A percentile compares a stretch with the other conserved stretches of the same genome.
phyloP scores from a whole-genome alignment of 495 filamentous ascomycete species.

The Alectoria sarmentosa region DNA sequence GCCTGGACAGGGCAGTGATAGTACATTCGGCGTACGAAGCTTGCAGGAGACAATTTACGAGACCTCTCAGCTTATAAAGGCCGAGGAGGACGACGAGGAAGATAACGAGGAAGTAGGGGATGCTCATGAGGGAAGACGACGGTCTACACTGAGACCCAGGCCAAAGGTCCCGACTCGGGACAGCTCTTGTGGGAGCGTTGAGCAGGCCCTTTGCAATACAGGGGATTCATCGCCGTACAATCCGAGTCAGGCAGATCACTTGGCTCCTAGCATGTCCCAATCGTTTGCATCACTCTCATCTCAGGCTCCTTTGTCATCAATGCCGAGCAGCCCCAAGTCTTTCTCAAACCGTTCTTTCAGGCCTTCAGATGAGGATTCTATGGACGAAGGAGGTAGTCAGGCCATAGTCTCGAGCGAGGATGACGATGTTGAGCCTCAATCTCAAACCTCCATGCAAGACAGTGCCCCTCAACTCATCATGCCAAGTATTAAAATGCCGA shows the following conservation, averaged over 20 bases:
- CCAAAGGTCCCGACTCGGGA: slow-evolving; percentile 24
- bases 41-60: slow-evolving; percentile 49
- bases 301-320: slow-evolving; percentile 39
- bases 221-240: slow-evolving; percentile 19
- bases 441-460: slow-evolving; percentile 24
- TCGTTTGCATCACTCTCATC: slow-evolving; percentile 43
- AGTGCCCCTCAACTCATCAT: slow-evolving; percentile 87
- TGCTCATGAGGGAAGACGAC: slow-evolving; percentile 25
- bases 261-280: slow-evolving; percentile 31
- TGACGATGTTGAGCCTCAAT: slow-evolving; percentile 34
- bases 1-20: slow-evolving; percentile 31
- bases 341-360: slow-evolving; percentile 42
- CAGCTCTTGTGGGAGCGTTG: slow-evolving; percentile 22
- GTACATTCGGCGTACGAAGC: slow-evolving; percentile 58
- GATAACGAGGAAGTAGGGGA: slow-evolving; percentile 29
- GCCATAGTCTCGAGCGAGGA: slow-evolving; percentile 40
- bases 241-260: slow-evolving; percentile 25
- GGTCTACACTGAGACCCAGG: slow-evolving; percentile 35
- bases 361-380: slow-evolving; percentile 44
- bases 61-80: slow-evolving; percentile 27
- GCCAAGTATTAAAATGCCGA: slow-evolving; percentile 95
- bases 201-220: neutral
- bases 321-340: slow-evolving; percentile 49
- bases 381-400: slow-evolving; percentile 46
- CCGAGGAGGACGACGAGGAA: slow-evolving; percentile 29